Evolutionary conservation across 331 rosid genomes (phyloP).

Genomic region (Telfairia occidentalis): DNA sequence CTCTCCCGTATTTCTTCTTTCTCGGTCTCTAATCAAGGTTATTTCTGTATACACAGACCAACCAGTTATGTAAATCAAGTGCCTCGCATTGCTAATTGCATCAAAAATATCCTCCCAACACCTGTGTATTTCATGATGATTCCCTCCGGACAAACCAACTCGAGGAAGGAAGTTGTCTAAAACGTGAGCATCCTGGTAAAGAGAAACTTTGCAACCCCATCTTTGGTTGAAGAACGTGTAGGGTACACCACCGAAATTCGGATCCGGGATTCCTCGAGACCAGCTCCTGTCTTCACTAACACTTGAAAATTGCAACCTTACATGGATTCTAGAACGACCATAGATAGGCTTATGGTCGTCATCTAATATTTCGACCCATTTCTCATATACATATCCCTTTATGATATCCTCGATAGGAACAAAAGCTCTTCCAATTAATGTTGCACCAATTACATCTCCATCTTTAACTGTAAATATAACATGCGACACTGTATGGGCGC

Average conservation of each 20-base stretch:
- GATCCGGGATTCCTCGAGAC: constrained; percentile 39
- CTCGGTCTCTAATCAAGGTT: constrained; percentile 38
- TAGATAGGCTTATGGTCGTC: constrained; percentile 35
- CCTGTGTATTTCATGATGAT: constrained; percentile 20
- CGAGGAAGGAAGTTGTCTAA: constrained; percentile 2
- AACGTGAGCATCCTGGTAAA: constrained; percentile 78
- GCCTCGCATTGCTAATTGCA: constrained; percentile 42
- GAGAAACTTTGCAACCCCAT: constrained; percentile 47
- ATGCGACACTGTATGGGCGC: constrained; percentile 53
- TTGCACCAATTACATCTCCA: constrained; percentile 54
- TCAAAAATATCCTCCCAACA: constrained; percentile 74
- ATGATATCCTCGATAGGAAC: constrained; percentile 35
- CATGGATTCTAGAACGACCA: constrained; percentile 40
- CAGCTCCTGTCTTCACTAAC: constrained; percentile 21
- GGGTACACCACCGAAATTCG: constrained; percentile 43
- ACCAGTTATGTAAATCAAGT: constrained; percentile 64
- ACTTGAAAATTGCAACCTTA: constrained; percentile 24
- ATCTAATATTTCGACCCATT: constrained; percentile 44
- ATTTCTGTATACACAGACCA: constrained; percentile 60
- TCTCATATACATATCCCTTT: constrained; percentile 14
- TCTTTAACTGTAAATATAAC: constrained; percentile 65
- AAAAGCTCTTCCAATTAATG: constrained; percentile 70
- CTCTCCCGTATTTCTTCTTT: constrained; percentile 10
- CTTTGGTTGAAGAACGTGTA: constrained; percentile 53
- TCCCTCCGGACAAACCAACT: constrained; percentile 9